Evolutionary conservation across 2,329 filamentous ascomycete species (phyloP).

Genomic region (Aspergillus quadricinctus): DNA sequence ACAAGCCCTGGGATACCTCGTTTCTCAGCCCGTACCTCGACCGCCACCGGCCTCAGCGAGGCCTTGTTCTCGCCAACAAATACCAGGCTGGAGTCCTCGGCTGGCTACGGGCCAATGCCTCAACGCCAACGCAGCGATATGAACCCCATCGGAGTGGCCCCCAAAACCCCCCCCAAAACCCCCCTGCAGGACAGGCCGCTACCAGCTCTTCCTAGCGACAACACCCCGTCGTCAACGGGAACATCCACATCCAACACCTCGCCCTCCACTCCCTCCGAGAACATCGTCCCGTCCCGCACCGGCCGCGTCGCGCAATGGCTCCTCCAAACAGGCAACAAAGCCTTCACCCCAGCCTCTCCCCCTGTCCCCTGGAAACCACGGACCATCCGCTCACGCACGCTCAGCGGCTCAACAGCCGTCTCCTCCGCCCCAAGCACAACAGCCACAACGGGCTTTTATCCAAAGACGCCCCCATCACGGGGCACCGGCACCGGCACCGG

Average conservation of each 20-base stretch:
- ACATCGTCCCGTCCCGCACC: slow-evolving; percentile 18
- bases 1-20: slow-evolving; percentile 27
- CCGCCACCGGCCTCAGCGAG: slow-evolving; percentile 12
- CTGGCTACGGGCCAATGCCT: slow-evolving; percentile 4
- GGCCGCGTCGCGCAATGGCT: slow-evolving; percentile 30
- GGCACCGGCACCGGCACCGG: no score
- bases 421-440: slow-evolving; percentile 13
- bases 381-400: slow-evolving; percentile 24
- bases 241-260: slow-evolving; percentile 2
- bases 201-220: slow-evolving; percentile 16
- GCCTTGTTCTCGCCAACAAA: slow-evolving; percentile 8
- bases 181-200: slow-evolving; percentile 20
- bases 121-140: slow-evolving; percentile 1
- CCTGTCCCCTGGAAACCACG: slow-evolving; percentile 12
- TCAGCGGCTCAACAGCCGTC: slow-evolving; percentile 34
- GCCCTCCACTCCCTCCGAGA: slow-evolving; percentile 5
- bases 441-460: slow-evolving; percentile 5
- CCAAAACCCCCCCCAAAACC: slow-evolving; percentile 18
- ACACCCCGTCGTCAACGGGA: slow-evolving; percentile 4
- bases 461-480: neutral
- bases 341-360: slow-evolving; percentile 2
- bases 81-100: slow-evolving; percentile 9
- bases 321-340: slow-evolving; percentile 17
- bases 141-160: neutral
- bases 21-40: slow-evolving; percentile 22